A percentile compares a stretch with the other conserved stretches of the same genome.
phyloP scores from a whole-genome alignment of 2,329 filamentous ascomycete genomes.

The Fusarium sp. region DNA sequence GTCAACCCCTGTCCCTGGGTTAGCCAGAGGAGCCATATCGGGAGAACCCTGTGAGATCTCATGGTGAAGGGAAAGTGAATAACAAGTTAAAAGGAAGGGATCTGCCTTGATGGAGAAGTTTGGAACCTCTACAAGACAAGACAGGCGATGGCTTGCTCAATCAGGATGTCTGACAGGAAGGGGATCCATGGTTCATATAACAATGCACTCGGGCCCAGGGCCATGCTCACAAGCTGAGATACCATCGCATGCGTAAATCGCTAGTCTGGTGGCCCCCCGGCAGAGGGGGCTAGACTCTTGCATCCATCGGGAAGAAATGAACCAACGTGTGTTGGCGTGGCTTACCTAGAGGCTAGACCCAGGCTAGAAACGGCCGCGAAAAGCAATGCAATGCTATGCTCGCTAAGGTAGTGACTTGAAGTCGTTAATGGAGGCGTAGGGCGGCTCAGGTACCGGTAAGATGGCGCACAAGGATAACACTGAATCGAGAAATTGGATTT shows the following conservation, averaged over 20 bases:
- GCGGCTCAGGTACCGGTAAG: conserved; percentile 10
- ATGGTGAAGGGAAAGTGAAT: conserved; percentile 28
- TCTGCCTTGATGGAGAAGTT: conserved; percentile 17
- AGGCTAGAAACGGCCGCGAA: conserved; percentile 27
- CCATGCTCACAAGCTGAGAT: conserved; percentile 26
- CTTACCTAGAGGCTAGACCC: conserved; percentile 37
- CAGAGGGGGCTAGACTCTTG: conserved; percentile 35
- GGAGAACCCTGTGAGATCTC: conserved; percentile 37
- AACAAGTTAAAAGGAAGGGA: background rate
- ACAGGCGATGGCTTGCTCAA: conserved; percentile 20
- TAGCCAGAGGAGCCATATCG: conserved; percentile 45
- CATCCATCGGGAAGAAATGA: conserved; percentile 43
- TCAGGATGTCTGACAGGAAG: conserved; percentile 16
- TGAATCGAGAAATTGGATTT: conserved; percentile 31
- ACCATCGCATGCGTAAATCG: conserved; percentile 34
- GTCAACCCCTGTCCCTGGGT: conserved; percentile 40
- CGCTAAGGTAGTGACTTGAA: conserved; percentile 13
- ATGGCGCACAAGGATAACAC: conserved; percentile 12
- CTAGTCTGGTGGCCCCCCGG: conserved; percentile 38
- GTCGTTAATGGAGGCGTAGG: conserved; percentile 10
- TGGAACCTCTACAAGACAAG: conserved; percentile 24
- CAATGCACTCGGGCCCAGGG: conserved; percentile 23
- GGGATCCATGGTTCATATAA: conserved; percentile 39
- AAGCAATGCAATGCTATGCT: conserved; percentile 23
- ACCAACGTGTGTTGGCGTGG: conserved; percentile 36